Evolutionary conservation across 2,329 filamentous ascomycete species (phyloP).

Genomic region (Cytospora leucostoma): DNA sequence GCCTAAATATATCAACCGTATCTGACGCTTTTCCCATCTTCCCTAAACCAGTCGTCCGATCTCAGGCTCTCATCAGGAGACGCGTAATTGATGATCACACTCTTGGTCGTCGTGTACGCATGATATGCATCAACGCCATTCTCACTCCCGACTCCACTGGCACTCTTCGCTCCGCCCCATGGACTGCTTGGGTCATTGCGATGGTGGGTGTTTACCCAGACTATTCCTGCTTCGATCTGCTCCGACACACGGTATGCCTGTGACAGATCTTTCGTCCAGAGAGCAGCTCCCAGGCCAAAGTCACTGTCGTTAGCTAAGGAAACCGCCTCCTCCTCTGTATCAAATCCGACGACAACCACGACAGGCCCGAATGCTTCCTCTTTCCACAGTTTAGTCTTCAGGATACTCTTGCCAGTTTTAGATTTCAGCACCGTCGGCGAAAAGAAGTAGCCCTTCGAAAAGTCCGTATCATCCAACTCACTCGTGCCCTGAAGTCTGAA

Average conservation of each 20-base stretch:
- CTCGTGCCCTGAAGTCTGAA: slow-evolving; percentile 50
- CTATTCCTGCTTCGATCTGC: slow-evolving; percentile 65
- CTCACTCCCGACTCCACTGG: slow-evolving; percentile 70
- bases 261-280: slow-evolving; percentile 75
- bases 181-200: slow-evolving; percentile 72
- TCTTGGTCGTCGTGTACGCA: slow-evolving; percentile 62
- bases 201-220: slow-evolving; percentile 64
- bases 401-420: slow-evolving; percentile 59
- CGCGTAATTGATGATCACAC: slow-evolving; percentile 70
- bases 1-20: slow-evolving; percentile 51
- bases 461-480: slow-evolving; percentile 51
- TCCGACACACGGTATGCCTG: slow-evolving; percentile 74
- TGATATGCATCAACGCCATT: slow-evolving; percentile 68
- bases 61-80: slow-evolving; percentile 51
- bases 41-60: slow-evolving; percentile 69
- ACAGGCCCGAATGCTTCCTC: slow-evolving; percentile 86
- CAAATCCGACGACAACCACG: slow-evolving; percentile 73
- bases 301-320: slow-evolving; percentile 70
- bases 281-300: slow-evolving; percentile 74
- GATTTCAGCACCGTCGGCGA: slow-evolving; percentile 71
- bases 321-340: slow-evolving; percentile 70
- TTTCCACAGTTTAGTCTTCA: slow-evolving; percentile 70
- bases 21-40: slow-evolving; percentile 56
- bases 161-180: slow-evolving; percentile 65
- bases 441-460: slow-evolving; percentile 70